Base-by-base conservation (phyloP, 2,329 filamentous ascomycete species). In the Cladophialophora immunda region DNA sequence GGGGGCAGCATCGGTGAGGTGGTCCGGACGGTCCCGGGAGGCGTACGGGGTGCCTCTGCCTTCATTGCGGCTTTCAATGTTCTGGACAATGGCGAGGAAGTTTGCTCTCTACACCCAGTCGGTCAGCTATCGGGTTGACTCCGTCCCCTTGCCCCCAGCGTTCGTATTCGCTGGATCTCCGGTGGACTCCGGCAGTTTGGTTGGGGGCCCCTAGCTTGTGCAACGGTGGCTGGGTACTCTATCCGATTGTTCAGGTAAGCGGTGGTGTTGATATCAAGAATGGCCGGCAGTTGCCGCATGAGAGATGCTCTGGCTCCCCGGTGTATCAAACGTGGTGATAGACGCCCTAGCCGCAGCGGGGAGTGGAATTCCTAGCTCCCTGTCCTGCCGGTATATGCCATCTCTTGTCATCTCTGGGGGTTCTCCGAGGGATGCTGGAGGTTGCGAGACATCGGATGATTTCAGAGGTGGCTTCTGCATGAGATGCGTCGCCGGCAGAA, bases 141-240 rank as follows among this genome's bases (percentile, higher is more conserved):
- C 45, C 45, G 45, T 50, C 7, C 45, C 17, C 22, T 50, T 19
- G 45, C 19, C 45, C n/a, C 45, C 19, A 25, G 11, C 3, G 45
- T 50, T 50, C 45, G 45, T 50, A 50, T 50, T 50, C 45, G 45
- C 45, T 25, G 45, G 3, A 50, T 50, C 22, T 25, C 45, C 45
- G 45, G 45, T 25, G 45, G 45, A 27, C 19, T 50, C 45, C 45
- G 45, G 45, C 45, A 50, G 19, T 50, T 27, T 50, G 22, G 17
- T 50, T 50, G 45, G 45, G 45, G 36, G 45, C 4, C 27, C 13
- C 17, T 25, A 25, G 45, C 19, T 25, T 50, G 45, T 50, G 45
- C 27, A 50, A 50, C 45, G 15, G 45, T 50, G 45, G 22, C 45
- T 50, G 45, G 45, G 45, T 50, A 27, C 45, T 15, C 45, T 50